phyloP scores from a whole-genome alignment of 129 eudicot species.

The Escallonia rubra region DNA sequence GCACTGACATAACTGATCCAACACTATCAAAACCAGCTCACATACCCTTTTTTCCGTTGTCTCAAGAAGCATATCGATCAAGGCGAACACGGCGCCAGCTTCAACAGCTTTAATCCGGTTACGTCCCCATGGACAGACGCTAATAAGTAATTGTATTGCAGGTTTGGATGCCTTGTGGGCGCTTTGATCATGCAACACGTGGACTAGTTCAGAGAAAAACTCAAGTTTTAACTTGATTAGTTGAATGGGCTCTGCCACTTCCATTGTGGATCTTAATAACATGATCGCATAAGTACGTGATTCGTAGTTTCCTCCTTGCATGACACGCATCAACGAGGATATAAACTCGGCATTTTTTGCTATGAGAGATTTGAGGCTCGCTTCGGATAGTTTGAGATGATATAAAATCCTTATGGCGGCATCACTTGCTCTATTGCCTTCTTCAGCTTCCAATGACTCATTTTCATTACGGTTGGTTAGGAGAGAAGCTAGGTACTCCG shows the following conservation, averaged over 20 bases:
- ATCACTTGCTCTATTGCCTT: slow-evolving; percentile 4
- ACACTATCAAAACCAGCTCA: slow-evolving; percentile 30
- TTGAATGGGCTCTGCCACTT: slow-evolving; percentile 24
- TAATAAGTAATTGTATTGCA: slow-evolving; percentile 24
- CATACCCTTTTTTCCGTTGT: slow-evolving; percentile 14
- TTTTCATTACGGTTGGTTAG: background rate
- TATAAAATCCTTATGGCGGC: slow-evolving; percentile 33
- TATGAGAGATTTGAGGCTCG: slow-evolving; percentile 9
- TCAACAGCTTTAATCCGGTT: slow-evolving; percentile 32
- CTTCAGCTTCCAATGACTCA: background rate
- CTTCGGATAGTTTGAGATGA: slow-evolving; percentile 24
- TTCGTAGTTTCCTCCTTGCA: slow-evolving; percentile 33
- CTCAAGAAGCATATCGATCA: slow-evolving; percentile 27
- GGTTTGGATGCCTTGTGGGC: slow-evolving; percentile 32
- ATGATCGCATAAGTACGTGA: slow-evolving; percentile 26
- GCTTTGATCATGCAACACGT: slow-evolving; percentile 21
- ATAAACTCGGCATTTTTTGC: slow-evolving; percentile 6
- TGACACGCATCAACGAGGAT: slow-evolving; percentile 16
- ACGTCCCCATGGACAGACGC: slow-evolving; percentile 27
- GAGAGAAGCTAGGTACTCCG: slow-evolving; percentile 21
- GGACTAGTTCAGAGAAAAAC: slow-evolving; percentile 16
- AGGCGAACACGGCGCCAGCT: slow-evolving; percentile 24
- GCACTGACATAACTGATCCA: slow-evolving; percentile 37
- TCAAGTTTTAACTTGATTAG: slow-evolving; percentile 6
- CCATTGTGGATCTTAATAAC: slow-evolving; percentile 20